A percentile compares a stretch with the other conserved stretches of the same genome.
These are phyloP conservation scores for Oenanthe sinensis DNA, from an alignment of 129 eudicot genomes.

Conservation along the genomic window DNA sequence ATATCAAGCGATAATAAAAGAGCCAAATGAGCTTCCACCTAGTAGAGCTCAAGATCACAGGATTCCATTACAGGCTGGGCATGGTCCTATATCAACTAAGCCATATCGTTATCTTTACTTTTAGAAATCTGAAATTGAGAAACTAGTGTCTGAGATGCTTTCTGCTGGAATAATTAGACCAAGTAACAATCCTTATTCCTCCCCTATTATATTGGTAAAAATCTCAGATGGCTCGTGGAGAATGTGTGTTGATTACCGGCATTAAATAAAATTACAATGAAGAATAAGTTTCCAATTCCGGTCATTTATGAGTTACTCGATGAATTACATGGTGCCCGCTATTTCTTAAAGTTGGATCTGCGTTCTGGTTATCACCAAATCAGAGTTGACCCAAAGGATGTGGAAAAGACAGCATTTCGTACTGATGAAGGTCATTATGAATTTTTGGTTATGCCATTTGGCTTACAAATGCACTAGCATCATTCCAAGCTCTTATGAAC, in stretches of 20 bases:
- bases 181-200: conserved; percentile 2
- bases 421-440: conserved; percentile 9
- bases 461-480: too few species aligned
- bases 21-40: not conserved
- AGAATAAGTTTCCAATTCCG: not conserved
- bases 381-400: not conserved
- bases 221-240: conserved; percentile 4
- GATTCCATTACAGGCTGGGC: not conserved
- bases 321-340: not conserved
- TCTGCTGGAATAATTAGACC: not conserved
- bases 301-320: conserved; percentile 5
- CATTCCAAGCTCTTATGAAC: too few species aligned
- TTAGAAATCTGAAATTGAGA: not conserved
- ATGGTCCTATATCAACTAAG: not conserved
- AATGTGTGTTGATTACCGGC: conserved; percentile 6
- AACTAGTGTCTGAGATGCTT: not conserved
- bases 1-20: not conserved
- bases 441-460: conserved; percentile 1
- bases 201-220: conserved; percentile 3
- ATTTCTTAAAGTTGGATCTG: conserved; percentile 5
- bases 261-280: not conserved
- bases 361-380: not conserved
- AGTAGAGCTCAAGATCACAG: not conserved
- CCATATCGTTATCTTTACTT: not conserved
- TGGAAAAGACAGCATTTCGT: conserved; percentile 1